Percentiles rank a stretch among this genome's conserved stretches.
phyloP scores from a whole-genome alignment of 2,329 filamentous ascomycete species.

The Myotisia sp. region DNA sequence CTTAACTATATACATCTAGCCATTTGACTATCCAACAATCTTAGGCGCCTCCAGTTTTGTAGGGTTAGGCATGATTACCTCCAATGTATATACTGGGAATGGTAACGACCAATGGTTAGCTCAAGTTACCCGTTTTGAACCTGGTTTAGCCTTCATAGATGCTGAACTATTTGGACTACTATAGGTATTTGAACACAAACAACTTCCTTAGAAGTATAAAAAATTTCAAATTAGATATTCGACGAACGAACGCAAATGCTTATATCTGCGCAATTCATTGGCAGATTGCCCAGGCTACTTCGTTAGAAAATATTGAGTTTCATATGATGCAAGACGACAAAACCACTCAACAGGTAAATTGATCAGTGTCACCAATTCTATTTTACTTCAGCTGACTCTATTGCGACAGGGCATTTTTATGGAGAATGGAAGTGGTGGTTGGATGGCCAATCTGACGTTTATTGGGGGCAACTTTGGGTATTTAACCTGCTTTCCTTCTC shows the following conservation, averaged over 20 bases:
- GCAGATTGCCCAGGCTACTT: conserved; percentile 10
- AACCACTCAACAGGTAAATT: conserved; percentile 5
- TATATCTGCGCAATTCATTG: conserved; percentile 20
- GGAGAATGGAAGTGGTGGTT: conserved; percentile 38
- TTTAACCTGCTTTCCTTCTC: background rate
- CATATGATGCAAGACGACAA: conserved; percentile 41
- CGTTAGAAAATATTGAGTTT: conserved; percentile 51
- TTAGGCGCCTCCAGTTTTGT: conserved; percentile 15
- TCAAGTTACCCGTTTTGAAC: background rate
- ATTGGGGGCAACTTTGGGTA: conserved; percentile 44
- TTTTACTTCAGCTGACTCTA: background rate
- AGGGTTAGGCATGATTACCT: conserved; percentile 14
- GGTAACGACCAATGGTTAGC: conserved; percentile 11
- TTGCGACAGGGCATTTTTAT: conserved; percentile 14
- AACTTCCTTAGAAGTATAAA: conserved; percentile 15
- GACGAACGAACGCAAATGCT: conserved; percentile 22
- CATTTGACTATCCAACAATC: conserved; percentile 13
- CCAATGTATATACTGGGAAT: conserved; percentile 13
- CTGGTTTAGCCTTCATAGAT: background rate
- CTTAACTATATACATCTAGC: background rate
- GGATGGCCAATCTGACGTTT: conserved; percentile 45
- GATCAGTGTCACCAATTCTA: background rate
- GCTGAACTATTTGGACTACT: background rate
- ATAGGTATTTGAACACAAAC: conserved; percentile 8
- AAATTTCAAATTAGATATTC: conserved; percentile 17